Percentiles rank a stretch among this genome's conserved stretches.
Evolutionary conservation across 1,284 basidiomycete genomes (phyloP).

Genomic region (Anthracocystis panici-leucophaei): DNA sequence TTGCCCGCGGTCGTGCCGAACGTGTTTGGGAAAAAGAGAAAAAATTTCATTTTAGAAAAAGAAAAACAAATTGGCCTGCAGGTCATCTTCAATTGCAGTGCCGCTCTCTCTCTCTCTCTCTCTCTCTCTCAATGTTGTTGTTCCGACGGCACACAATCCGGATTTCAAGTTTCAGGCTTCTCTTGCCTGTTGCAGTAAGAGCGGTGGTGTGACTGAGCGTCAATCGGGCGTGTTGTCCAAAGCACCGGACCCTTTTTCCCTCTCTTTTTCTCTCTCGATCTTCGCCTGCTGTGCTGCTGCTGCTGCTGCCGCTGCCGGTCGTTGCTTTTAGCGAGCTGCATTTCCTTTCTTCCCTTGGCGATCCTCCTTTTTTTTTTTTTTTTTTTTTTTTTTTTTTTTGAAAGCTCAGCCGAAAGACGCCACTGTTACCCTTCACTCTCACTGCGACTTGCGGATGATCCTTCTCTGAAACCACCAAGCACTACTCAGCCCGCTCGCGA

Average conservation of each 20-base stretch:
- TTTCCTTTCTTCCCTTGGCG: neutral
- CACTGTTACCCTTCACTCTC: constrained; percentile 6
- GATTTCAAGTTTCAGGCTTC: too few species aligned
- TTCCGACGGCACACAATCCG: neutral
- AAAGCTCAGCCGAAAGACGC: neutral
- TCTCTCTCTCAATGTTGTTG: neutral
- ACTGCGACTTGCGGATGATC: neutral
- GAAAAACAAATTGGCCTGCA: neutral
- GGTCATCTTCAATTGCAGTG: neutral
- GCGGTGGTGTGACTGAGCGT: neutral
- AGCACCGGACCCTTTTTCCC: neutral
- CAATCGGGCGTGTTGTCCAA: neutral
- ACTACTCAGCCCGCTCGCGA: neutral
- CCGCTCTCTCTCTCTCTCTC: too few species aligned
- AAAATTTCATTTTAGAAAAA: neutral
- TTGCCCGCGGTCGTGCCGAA: too few species aligned
- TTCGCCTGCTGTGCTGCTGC: too few species aligned
- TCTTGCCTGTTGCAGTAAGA: neutral
- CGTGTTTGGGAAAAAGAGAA: neutral
- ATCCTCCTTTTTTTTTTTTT: neutral
- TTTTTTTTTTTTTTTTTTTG: too few species aligned
- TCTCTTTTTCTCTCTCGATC: neutral
- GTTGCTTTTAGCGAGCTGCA: neutral
- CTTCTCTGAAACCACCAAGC: neutral
- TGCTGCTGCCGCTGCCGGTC: too few species aligned